Conservation (phyloP, 2,329 filamentous ascomycete species). For the Aspergillus fructus region DNA sequence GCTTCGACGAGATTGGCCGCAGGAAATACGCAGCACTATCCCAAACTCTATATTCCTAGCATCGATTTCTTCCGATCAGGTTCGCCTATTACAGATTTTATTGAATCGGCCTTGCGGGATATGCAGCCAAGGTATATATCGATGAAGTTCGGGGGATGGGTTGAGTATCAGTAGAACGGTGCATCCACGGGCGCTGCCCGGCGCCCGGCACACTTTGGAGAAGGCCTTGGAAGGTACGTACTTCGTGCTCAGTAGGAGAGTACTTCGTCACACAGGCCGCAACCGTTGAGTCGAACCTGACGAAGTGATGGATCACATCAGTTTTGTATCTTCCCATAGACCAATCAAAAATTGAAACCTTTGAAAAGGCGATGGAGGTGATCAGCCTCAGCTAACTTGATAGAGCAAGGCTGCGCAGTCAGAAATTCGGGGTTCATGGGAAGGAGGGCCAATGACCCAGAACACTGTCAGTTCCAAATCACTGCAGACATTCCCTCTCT, state of each 20-base stretch:
- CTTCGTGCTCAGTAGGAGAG: neutral
- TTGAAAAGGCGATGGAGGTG: neutral
- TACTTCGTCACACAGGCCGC: constrained; percentile 5
- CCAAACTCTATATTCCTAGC: constrained; percentile 3
- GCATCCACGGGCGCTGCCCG: neutral
- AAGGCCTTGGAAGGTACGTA: neutral
- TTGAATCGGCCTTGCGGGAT: neutral
- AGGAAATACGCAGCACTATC: neutral
- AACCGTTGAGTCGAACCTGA: constrained; percentile 7
- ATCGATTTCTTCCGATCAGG: neutral
- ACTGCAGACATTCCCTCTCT: neutral
- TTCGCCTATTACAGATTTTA: constrained; percentile 4
- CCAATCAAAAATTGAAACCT: neutral
- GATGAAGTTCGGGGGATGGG: constrained; percentile 15
- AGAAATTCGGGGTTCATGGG: neutral
- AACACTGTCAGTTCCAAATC: neutral
- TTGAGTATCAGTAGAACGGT: neutral
- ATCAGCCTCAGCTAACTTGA: constrained; percentile 9
- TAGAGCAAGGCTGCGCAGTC: constrained; percentile 5
- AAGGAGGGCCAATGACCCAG: neutral
- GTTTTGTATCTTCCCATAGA: neutral
- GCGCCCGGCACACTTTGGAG: neutral
- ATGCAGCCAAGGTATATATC: neutral
- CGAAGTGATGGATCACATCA: constrained; percentile 13
- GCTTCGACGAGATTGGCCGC: constrained; percentile 5